These are phyloP conservation scores for Madurella mycetomatis DNA, from an alignment of 2,329 filamentous ascomycete species.

Conservation along the genomic window DNA sequence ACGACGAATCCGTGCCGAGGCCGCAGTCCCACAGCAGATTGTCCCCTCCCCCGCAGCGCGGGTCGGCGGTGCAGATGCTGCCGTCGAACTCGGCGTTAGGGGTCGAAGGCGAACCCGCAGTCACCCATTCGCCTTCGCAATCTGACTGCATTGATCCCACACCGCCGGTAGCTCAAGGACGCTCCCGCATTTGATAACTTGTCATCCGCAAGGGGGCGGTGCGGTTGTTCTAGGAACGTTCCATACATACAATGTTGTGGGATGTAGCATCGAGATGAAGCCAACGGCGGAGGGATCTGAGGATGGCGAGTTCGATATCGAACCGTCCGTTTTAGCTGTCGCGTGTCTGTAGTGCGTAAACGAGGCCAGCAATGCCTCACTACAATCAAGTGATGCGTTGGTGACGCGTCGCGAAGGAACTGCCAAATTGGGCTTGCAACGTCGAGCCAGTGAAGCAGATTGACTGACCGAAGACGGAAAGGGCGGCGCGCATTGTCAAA, in stretches of 20 bases:
- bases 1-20: background rate
- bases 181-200: slow-evolving; percentile 1
- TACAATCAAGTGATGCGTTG: background rate
- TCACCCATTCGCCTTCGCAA: background rate
- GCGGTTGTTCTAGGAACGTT: background rate
- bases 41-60: background rate
- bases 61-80: background rate
- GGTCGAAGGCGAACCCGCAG: background rate
- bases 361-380: slow-evolving; percentile 1
- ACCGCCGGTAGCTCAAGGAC: slow-evolving; percentile 7
- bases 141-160: background rate
- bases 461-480: background rate
- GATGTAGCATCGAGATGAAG: background rate
- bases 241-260: slow-evolving; percentile 1
- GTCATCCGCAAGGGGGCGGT: slow-evolving; percentile 7
- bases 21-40: background rate
- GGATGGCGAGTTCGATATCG: background rate
- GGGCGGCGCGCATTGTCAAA: slow-evolving; percentile 4
- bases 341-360: slow-evolving; percentile 10
- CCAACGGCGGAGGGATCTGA: background rate
- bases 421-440: background rate
- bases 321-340: background rate
- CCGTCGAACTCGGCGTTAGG: slow-evolving; percentile 3
- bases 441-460: slow-evolving; percentile 7
- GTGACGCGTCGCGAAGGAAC: background rate